Base-by-base conservation (phyloP, 345 rosid species). In the Mallotus nudiflorus region DNA sequence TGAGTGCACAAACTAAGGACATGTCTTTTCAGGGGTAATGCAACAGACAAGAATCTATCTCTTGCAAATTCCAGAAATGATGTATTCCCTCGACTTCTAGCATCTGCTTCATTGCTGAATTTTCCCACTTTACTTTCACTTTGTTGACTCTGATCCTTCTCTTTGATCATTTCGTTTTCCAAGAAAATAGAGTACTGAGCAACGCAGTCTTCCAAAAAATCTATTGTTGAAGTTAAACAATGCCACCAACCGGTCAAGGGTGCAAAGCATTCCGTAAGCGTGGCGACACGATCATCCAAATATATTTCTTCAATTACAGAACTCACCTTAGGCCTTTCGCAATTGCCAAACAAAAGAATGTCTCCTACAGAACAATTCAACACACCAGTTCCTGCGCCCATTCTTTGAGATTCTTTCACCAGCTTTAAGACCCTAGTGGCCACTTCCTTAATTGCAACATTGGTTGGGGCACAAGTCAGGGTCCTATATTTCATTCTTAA, bases 381-480 rank as follows among this genome's bases (percentile, higher is more conserved):
- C 60, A 48, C 56, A 24, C 74, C 72, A 24, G 22, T 39, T 16
- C 48, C 66, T 42, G 58, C 20, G 13, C 49, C 67, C 22, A 40
- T 22, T 35, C 4, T 6, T 20, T 13, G 4, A 19, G 74, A 69
- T 65, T 78, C 82, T 65, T 27, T 76, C 35, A 80, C 65, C 56
- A 87, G 70, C 63, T 77, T 78, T 12, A 80, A 29, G 19, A 87
- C 85, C 18, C 90, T 77, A 0, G 81, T 42, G 6, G 86, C 86
- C 35, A 85, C 75, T 73, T 85, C 85, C 39, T 14, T 58, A 55
- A 87, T 69, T 24, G 91, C 88, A 59, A 78, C 75, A 70, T 87
- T 85, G 44, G 91, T 83, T 11, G 87, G 88, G 15, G 80, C 77
- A 54, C 90, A 86, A 19, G 70, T 62, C 13, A 86, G 68, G 7